phyloP scores from a whole-genome alignment of 202 grass and related monocot genomes.

The Alloteropsis angusta region DNA sequence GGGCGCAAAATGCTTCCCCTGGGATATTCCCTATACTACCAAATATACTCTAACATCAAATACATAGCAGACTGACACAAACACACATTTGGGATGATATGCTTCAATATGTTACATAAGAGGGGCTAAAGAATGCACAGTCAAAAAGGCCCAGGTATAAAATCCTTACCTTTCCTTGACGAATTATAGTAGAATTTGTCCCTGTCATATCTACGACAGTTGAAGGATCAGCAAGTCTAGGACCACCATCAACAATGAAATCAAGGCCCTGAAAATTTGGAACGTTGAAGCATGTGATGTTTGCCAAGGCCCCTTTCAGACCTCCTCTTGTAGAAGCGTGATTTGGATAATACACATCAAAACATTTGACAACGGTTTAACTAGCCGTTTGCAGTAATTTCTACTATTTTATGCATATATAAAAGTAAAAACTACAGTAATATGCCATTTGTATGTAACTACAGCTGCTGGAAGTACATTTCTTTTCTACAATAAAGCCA shows the following conservation, averaged over 20 bases:
- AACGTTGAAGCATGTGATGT: conserved; percentile 8
- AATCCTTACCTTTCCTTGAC: conserved; percentile 61
- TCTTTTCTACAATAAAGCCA: neutral
- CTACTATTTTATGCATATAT: neutral
- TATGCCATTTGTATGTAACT: neutral
- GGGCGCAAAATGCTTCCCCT: no score
- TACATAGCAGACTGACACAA: neutral
- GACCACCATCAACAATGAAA: conserved; percentile 87
- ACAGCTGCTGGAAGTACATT: neutral
- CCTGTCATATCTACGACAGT: conserved; percentile 89
- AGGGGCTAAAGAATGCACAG: neutral
- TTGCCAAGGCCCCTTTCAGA: neutral
- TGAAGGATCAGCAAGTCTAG: conserved; percentile 81
- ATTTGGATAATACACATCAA: neutral
- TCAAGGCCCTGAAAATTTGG: conserved; percentile 65
- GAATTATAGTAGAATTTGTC: conserved; percentile 63
- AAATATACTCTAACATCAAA: neutral
- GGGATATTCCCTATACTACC: no score
- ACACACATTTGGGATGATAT: neutral
- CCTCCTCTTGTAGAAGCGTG: neutral
- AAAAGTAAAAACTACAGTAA: neutral
- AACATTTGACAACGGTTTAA: neutral
- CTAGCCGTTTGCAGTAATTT: neutral
- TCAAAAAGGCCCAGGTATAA: neutral
- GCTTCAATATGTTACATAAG: neutral